Evolutionary conservation across 495 filamentous ascomycete species (phyloP).

Genomic region (Penicillium dipodomyicola): DNA sequence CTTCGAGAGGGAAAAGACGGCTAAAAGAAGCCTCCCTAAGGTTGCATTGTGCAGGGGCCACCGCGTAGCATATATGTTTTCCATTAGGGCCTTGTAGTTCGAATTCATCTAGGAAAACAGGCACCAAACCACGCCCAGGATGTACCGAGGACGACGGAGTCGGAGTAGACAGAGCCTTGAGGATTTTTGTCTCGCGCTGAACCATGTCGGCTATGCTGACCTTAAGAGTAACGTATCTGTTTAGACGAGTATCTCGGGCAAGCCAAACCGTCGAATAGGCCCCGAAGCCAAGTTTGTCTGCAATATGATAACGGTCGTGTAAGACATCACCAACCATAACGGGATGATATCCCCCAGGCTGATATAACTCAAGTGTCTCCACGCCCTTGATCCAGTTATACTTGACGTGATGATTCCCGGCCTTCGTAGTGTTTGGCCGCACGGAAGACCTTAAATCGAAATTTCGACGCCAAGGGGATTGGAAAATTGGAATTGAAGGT

Average conservation of each 20-base stretch:
- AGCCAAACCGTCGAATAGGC: slow-evolving; percentile 56
- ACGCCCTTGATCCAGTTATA: slow-evolving; percentile 37
- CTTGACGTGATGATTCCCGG: slow-evolving; percentile 11
- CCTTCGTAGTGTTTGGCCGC: slow-evolving; percentile 2
- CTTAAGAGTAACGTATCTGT: slow-evolving; percentile 37
- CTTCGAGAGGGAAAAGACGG: slow-evolving; percentile 30
- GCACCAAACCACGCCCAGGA: slow-evolving; percentile 17
- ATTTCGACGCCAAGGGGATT: not conserved
- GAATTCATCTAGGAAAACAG: slow-evolving; percentile 29
- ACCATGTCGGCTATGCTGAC: slow-evolving; percentile 25
- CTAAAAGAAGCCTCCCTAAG: slow-evolving; percentile 30
- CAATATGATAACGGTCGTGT: slow-evolving; percentile 43
- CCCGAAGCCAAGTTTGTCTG: slow-evolving; percentile 55
- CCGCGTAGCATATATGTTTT: slow-evolving; percentile 29
- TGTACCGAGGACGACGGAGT: slow-evolving; percentile 5
- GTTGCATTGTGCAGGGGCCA: slow-evolving; percentile 25
- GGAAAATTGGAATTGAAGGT: not conserved
- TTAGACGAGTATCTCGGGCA: slow-evolving; percentile 39
- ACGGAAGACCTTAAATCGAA: not conserved
- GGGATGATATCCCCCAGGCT: slow-evolving; percentile 45
- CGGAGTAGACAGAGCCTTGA: slow-evolving; percentile 24
- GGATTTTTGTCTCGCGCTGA: slow-evolving; percentile 14
- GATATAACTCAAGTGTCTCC: slow-evolving; percentile 35
- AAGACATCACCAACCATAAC: slow-evolving; percentile 45
- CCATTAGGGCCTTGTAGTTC: slow-evolving; percentile 33